Base-by-base conservation (phyloP, 1,284 basidiomycete genomes). In the Ceratobasidium sp. region DNA sequence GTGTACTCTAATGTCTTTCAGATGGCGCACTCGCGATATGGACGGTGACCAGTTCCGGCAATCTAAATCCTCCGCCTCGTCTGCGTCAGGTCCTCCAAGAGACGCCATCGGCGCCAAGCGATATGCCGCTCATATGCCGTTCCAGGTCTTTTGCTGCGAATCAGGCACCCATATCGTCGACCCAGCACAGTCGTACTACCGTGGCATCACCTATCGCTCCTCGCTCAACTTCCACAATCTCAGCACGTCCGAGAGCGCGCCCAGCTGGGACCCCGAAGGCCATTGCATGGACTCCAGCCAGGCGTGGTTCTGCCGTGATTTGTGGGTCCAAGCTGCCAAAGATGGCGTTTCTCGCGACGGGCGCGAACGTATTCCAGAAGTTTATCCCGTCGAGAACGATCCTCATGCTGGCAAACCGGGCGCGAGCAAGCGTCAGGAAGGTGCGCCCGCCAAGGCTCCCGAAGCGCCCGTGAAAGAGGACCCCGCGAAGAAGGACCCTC, bases 141-240 rank as follows among this genome's bases (percentile, higher is more conserved):
- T 98, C 89, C 97, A 98, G 85, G 95, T 95, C 15, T 98, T 97
- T 86, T 98, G 97, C 87, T 98, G 97, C 86, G 97, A 98, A 86
- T 94, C 95, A 1, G 97, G 97, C 3, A 96, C 96, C 0, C 97
- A 98, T 84, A 92, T 98, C 82, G 92, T 98, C 80, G 97, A 98
- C 84, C 97, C 97, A 15, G 90, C 89, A 42, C 96, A 97, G 84
- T 95, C 95, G 0, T 98, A 98, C 87, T 98, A 98, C 87, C 90
- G 91, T 55, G 95, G 94, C 53, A 90, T 98, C 81, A 83, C 84
- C 1, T 98, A 98, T 84, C 93, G 96, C 64, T 90, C 94, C 0
- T 95, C 95, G 1, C 86, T 84, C 5, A 90, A 93, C 81, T 94
- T 91, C 83, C 92, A 94, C 83, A 98, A 98, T 83, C 77, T 79